Evolutionary conservation across 2,329 filamentous ascomycete genomes (phyloP), one percentile per base, ranked within the genome.

Genomic region (Xylariaceae sp.): DNA sequence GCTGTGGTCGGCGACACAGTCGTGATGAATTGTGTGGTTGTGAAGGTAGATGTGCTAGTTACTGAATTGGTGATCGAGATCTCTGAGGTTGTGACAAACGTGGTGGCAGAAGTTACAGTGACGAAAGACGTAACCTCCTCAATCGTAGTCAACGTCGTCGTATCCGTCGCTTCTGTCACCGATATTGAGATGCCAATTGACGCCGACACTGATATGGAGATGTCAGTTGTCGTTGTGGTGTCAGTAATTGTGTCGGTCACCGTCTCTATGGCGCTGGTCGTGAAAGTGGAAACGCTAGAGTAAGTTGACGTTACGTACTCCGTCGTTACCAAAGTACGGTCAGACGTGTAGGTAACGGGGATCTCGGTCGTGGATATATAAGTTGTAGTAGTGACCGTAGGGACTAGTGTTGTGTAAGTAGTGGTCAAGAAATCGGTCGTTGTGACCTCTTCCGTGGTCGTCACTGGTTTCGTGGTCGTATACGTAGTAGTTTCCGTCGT

Each of bases 41-140:
- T 67, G 46, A 69, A 69, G 12, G 72, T 74, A 16, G 50, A 56
- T 26, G 48, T 70, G 65, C 51, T 66, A 57, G 62, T 66, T 41
- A 65, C 62, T 12, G 69, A 70, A 47, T 70, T 66, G n/a, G 68
- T 70, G 19, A 71, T 48, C 14, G 64, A 60, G 41, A 65, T 63
- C 45, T 66, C 66, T 4, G 66, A 67, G 20, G 59, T 53, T 2
- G 67, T 70, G 14, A 67, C 48, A 43, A 66, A 68, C 9, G 67
- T 70, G 7, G 64, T 65, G 14, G 65, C 71, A 16, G 56, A 57
- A n/a, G 58, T 62, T 2, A 65, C 45, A 10, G 69, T 70, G 29
- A 70, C 57, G 19, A 66, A 62, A 16, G 66, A 64, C n/a, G 63
- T 66, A 5, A 54, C 64, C 44, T 63, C 59, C 20, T 63, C 51